Evolutionary conservation across 2,329 filamentous ascomycete genomes (phyloP), one percentile per base, ranked within the genome.

Genomic region (Hypoxylon sp.): DNA sequence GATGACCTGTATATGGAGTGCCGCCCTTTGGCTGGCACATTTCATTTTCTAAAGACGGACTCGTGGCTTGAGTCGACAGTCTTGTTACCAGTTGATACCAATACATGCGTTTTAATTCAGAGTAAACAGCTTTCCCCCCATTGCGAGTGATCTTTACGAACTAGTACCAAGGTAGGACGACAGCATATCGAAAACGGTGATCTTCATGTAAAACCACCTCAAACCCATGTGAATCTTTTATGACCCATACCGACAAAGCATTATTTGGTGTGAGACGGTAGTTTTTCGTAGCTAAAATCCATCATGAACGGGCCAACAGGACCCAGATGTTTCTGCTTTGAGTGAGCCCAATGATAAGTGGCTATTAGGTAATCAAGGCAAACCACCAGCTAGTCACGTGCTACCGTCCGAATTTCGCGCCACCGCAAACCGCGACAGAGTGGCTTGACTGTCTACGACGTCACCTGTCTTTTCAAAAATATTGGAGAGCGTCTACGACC

Each of bases 361-460:
- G n/a, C 7, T 47, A 12, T 56, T 56, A 56, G 16, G 30, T 57
- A 47, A 51, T 46, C 29, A 19, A 32, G 11, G 19, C n/a, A 19
- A 12, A 8, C 16, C 1, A 46, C 9, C 0, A 3, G 6, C n/a
- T n/a, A 12, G 16, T 63, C 68, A 70, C 68, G 63, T 70, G 68
- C 34, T 12, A 16, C 12, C 65, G 68, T 27, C 58, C 41, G 21
- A 56, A 30, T 69, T 53, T 70, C 67, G 67, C 61, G 67, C 64
- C 61, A 56, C 51, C 19, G 12, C 7, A 6, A 67, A 23, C 30
- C 56, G 48, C 51, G 53, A 60, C 19, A 39, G 46, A 27, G 62
- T 58, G 66, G 55, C 66, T 60, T 59, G 46, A 32, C 39, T 53
- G 25, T 41, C 52, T 61, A 61, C 64, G 29, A 67, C 63, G 52